Evolutionary conservation across 1,139 yeast species (phyloP), one percentile per base, ranked within the genome.

Genomic region (Kodamaea plutei): DNA sequence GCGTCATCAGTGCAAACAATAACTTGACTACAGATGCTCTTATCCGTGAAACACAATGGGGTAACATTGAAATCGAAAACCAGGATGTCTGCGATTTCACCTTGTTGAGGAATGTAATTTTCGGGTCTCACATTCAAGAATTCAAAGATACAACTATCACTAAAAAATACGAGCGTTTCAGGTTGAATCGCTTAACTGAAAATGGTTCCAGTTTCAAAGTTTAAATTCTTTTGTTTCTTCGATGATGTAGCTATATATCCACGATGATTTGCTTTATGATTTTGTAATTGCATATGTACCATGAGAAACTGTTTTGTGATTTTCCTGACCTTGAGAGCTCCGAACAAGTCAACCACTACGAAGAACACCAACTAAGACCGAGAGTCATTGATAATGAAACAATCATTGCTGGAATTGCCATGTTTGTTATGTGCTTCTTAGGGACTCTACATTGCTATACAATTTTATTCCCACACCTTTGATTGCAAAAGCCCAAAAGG

Each of bases 111-210:
- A 38, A 38, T 22, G 35, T 43, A 3, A 29, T 45, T 8, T 35
- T 45, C 24, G 45, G 43, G 4, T 37, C 44, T 4, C 49, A 45
- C 28, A 29, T 44, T 25, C 44, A 44, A 17, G 48, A 45, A 30
- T 43, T 45, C 19, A 41, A 36, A 24, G 49, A 45, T 9, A 25
- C 33, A 10, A 45, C 49, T 7, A 20, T 38, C 7, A 22, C 32
- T 9, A 29, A 20, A 14, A 44, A 41, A 37, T 45, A 45, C 23
- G 49, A 45, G 25, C 14, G 15, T 10, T 45, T 26, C 20, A 30
- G 49, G 17, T 31, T 31, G 11, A 34, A 33, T 12, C 33, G 37
- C 17, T 33, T 44, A 17, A n/a, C n/a, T n/a, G n/a, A n/a, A n/a
- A n/a, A n/a, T n/a, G n/a, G n/a, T n/a, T n/a, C n/a, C n/a, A n/a